phyloP scores from a whole-genome alignment of 2,329 filamentous ascomycete species.

The Nemania abortiva region DNA sequence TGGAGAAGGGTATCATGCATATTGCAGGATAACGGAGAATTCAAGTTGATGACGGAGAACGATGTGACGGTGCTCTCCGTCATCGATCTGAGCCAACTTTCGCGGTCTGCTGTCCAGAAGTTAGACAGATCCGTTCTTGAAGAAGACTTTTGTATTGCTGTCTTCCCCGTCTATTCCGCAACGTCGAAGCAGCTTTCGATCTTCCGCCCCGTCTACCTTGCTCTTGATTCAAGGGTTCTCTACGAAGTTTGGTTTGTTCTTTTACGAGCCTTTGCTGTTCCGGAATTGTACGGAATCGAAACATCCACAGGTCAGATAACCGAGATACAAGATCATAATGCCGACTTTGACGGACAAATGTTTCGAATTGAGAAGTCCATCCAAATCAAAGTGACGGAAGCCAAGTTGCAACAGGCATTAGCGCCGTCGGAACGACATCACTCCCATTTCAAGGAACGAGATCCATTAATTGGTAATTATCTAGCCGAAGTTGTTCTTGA shows the following conservation, averaged over 20 bases:
- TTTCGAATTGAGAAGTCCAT: constrained; percentile 74
- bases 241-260: constrained; percentile 98
- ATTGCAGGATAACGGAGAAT: constrained; percentile 92
- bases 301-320: constrained; percentile 58
- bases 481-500: constrained; percentile 84
- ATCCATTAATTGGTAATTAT: constrained; percentile 73
- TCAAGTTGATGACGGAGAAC: constrained; percentile 89
- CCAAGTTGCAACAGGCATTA: constrained; percentile 65
- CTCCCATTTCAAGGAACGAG: constrained; percentile 52
- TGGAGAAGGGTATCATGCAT: constrained; percentile 95
- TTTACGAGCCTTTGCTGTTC: constrained; percentile 89
- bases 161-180: constrained; percentile 92
- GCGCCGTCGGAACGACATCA: constrained; percentile 42
- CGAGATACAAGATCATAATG: constrained; percentile 57
- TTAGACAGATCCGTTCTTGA: constrained; percentile 91
- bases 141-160: constrained; percentile 92
- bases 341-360: constrained; percentile 61
- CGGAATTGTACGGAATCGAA: constrained; percentile 83
- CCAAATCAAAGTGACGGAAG: constrained; percentile 69
- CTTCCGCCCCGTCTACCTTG: constrained; percentile 89
- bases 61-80: constrained; percentile 84
- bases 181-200: constrained; percentile 79
- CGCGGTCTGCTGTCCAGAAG: constrained; percentile 89
- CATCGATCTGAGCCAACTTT: constrained; percentile 89
- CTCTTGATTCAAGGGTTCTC: constrained; percentile 86